phyloP scores from a whole-genome alignment of 345 rosid species.

The Gossypium longicalyx region DNA sequence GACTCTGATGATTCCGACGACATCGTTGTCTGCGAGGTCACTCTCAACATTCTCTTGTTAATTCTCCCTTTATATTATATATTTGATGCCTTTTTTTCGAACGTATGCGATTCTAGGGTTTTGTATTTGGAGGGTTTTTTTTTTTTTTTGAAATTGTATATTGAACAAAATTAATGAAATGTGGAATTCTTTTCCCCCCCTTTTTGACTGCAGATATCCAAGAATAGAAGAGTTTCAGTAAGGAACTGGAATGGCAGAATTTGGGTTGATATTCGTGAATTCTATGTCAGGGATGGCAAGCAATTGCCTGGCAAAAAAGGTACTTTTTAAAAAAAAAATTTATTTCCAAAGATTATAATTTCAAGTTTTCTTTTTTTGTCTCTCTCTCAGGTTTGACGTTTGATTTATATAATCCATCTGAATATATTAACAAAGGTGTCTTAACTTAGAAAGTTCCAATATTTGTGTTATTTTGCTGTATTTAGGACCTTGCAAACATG shows the following conservation, averaged over 20 bases:
- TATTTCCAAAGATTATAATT: background rate
- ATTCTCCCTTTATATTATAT: background rate
- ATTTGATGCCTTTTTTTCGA: background rate
- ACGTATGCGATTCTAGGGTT: constrained; percentile 13
- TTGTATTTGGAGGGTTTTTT: background rate
- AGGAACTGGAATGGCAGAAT: constrained; percentile 77
- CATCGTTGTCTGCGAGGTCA: constrained; percentile 80
- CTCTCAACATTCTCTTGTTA: background rate
- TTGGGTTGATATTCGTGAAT: constrained; percentile 91
- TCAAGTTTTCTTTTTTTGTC: background rate
- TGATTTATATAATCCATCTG: background rate
- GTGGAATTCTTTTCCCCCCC: background rate
- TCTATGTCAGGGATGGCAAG: constrained; percentile 80
- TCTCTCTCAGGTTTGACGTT: background rate
- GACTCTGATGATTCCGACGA: constrained; percentile 61
- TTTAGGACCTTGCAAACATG: background rate
- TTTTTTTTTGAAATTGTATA: background rate
- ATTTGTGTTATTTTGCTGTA: background rate
- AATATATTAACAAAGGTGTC: background rate
- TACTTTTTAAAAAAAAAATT: too few species aligned
- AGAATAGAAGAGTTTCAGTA: constrained; percentile 78
- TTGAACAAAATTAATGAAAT: background rate
- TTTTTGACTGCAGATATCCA: constrained; percentile 50
- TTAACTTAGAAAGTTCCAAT: background rate
- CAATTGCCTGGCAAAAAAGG: constrained; percentile 88